phyloP scores from a whole-genome alignment of 1,284 basidiomycete species.

The Austropuccinia psidii region DNA sequence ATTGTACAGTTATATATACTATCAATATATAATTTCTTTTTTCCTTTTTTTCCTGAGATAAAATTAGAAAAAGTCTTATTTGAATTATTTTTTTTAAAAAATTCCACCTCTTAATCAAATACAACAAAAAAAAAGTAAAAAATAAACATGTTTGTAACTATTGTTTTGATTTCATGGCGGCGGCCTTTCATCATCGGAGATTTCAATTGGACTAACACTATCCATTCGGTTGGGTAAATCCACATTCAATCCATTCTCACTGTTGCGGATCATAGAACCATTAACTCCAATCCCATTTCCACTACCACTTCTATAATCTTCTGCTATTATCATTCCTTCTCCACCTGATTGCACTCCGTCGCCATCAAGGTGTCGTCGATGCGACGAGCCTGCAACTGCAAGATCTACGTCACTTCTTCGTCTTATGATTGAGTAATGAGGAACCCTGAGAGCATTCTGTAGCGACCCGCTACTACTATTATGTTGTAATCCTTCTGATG shows the following conservation, averaged over 20 bases:
- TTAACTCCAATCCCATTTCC: not conserved
- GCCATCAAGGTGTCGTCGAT: not conserved
- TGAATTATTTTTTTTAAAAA: too few species aligned
- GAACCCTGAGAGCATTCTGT: not conserved
- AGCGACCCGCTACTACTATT: not conserved
- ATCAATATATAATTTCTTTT: too few species aligned
- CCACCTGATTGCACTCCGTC: not conserved
- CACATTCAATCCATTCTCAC: not conserved
- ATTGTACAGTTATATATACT: too few species aligned
- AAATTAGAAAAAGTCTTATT: too few species aligned
- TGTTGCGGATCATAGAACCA: not conserved
- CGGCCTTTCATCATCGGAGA: constrained; percentile 34
- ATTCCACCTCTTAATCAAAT: too few species aligned
- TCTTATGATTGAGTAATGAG: not conserved
- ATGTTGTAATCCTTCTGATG: not conserved
- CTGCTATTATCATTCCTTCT: not conserved
- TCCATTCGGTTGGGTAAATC: constrained; percentile 13
- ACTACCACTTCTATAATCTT: not conserved
- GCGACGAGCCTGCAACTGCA: not conserved
- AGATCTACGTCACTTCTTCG: constrained; percentile 6
- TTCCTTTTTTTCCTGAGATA: too few species aligned
- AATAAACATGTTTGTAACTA: too few species aligned
- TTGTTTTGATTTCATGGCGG: too few species aligned
- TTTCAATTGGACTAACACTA: constrained; percentile 21
- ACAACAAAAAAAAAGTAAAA: too few species aligned